Conservation (phyloP, 78 protist species). For the Guillardia theta region DNA sequence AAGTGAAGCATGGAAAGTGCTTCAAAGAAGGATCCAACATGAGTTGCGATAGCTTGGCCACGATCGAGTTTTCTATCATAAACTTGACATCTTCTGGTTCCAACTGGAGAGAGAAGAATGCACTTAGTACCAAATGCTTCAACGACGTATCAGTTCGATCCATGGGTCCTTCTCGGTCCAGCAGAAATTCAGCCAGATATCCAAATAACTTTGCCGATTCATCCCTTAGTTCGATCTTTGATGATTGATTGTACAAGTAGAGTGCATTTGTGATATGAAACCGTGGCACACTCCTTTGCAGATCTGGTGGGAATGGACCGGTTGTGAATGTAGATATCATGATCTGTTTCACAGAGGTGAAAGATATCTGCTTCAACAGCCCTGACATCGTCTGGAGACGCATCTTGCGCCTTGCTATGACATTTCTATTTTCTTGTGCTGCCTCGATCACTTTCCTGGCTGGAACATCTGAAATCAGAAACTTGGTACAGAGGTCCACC, state of each 20-base stretch:
- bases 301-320: neutral
- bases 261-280: neutral
- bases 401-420: neutral
- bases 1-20: too few species aligned
- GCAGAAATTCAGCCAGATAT: neutral
- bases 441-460: neutral
- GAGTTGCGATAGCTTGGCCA: neutral
- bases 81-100: neutral
- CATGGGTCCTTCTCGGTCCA: neutral
- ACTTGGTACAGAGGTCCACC: neutral
- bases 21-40: neutral
- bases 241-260: neutral
- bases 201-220: neutral
- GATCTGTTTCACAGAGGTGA: neutral
- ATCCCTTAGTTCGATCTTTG: neutral
- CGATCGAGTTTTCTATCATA: neutral
- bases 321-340: neutral
- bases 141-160: neutral
- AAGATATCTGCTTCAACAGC: neutral
- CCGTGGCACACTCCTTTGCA: neutral
- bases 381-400: neutral
- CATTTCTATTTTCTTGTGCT: neutral
- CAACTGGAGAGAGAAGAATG: neutral
- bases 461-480: neutral
- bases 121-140: neutral